Evolutionary conservation across 768 basidiomycete genomes (phyloP).

Genomic region (Termitomyces bulborhizus): DNA sequence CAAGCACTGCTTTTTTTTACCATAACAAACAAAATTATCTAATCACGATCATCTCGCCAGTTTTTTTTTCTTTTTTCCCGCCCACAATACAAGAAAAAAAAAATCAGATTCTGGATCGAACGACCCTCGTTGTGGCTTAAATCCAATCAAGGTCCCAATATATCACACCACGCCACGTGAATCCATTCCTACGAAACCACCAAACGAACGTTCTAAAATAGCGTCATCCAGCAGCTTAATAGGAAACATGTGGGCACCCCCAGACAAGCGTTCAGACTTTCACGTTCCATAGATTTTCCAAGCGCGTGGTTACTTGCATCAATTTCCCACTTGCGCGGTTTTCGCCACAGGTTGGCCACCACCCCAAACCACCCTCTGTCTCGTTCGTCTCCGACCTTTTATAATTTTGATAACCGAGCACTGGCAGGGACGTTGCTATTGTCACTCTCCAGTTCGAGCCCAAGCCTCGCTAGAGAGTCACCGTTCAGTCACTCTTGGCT

Average conservation of each 20-base stretch:
- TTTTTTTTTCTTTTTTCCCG: neutral
- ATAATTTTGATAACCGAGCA: neutral
- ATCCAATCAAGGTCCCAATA: too few relatives aligned
- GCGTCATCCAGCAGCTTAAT: too few relatives aligned
- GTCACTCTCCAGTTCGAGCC: neutral
- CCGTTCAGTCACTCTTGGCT: neutral
- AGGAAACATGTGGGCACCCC: neutral
- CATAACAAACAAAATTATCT: slow-evolving; percentile 11
- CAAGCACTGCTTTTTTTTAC: slow-evolving; percentile 17
- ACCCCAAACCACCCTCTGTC: neutral
- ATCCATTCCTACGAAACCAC: neutral
- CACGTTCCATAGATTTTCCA: neutral
- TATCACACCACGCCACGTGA: neutral
- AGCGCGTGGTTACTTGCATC: neutral
- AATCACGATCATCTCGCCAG: slow-evolving; percentile 2
- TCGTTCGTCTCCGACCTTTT: neutral
- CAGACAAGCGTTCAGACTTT: neutral
- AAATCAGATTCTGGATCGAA: neutral
- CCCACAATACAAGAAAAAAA: too few relatives aligned
- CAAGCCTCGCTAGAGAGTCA: neutral
- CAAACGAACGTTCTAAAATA: neutral
- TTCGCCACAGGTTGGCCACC: slow-evolving; percentile 18
- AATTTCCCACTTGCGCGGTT: slow-evolving; percentile 10
- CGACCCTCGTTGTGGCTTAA: too few relatives aligned
- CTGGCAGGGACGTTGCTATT: neutral